Base-by-base conservation (phyloP, 768 basidiomycete genomes). In the Favolaschia claudopus region DNA sequence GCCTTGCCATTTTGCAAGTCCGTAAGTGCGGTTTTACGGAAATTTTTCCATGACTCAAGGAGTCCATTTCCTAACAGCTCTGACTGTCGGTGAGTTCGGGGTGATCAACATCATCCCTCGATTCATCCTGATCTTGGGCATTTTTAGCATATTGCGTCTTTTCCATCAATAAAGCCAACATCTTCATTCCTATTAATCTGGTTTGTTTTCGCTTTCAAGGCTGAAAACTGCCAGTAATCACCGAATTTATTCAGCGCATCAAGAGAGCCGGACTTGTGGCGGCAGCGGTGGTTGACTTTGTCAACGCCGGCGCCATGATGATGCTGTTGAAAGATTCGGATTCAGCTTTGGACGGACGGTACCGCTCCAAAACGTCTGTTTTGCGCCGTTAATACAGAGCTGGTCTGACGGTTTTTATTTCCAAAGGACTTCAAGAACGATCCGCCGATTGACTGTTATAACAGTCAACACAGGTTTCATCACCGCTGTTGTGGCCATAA, bases 181-280 rank as follows among this genome's bases (percentile, higher is more conserved):
- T 62, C 17, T 62, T 62, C 56, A 62, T 62, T 14, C 51, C 55
- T 9, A 17, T 58, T 46, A 62, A 62, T 37, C 28, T 62, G 55
- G 61, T 62, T 49, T 20, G 55, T 62, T 19, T 38, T 43, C 44
- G 4, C 10, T 12, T 13, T 8, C 17, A 33, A 56, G 22, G 4
- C 17, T 38, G 32, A 56, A 33, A 17, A 10, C 19, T 40, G 4
- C n/a, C n/a, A n/a, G n/a, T n/a, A n/a, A n/a, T n/a, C n/a, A n/a
- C n/a, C n/a, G n/a, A n/a, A n/a, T 42, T 20, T 27, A 10, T 37
- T 33, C 29, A 62, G 61, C 55, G 52, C n/a, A n/a, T 62, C n/a
- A 62, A 62, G 33, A 52, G 50, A 22, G 45, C 52, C 7, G 44
- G 45, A 29, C 50, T 62, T 14, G 34, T 62, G 15, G 47, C 56